Base-by-base conservation (phyloP, 495 filamentous ascomycete genomes). In the Hyaloscypha hepaticicola region DNA sequence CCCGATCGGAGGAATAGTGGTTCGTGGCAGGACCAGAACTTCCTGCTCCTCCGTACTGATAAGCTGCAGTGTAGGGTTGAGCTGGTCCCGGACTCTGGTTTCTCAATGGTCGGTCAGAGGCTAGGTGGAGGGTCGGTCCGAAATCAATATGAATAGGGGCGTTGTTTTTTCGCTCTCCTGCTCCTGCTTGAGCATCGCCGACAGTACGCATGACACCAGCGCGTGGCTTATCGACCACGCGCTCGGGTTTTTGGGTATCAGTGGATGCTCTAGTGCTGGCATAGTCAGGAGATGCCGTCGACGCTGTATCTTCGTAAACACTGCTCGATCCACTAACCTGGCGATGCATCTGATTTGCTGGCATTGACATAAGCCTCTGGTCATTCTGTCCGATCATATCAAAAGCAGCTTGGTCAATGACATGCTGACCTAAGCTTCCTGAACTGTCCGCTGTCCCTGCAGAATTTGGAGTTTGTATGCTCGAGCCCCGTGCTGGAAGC, bases 131-230 rank as follows among this genome's bases (percentile, higher is more conserved):
- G 0, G 94, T 97, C 21, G 86, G 91, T 0, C 94, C 94, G 73
- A 98, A 98, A 71, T 98, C 90, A 64, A 98, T 83, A 9, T 78
- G 76, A 1, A 92, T 55, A 3, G 61, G 41, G 9, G 65, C 33
- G 12, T 45, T 41, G 12, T 57, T 5, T 24, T 25, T 24, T 55
- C 49, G 24, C n/a, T 11, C 16, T 6, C 33, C 59, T 48, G 25
- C 6, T 21, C 45, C 51, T 9, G 31, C 29, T 12, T 38, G 65
- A 51, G 34, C 62, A 51, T 34, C 82, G 9, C 94, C 94, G 3
- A 93, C 89, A 5, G 89, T 91, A 72, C 90, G 92, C 76, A 92
- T 82, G 4, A 93, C 87, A 60, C 94, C 94, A 69, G 90, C 88
- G 61, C 94, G 84, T 19, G 92, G 92, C 45, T 80, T 84, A 26